Base-by-base conservation (phyloP, 495 filamentous ascomycete genomes). In the Trichoderma parareesei region DNA sequence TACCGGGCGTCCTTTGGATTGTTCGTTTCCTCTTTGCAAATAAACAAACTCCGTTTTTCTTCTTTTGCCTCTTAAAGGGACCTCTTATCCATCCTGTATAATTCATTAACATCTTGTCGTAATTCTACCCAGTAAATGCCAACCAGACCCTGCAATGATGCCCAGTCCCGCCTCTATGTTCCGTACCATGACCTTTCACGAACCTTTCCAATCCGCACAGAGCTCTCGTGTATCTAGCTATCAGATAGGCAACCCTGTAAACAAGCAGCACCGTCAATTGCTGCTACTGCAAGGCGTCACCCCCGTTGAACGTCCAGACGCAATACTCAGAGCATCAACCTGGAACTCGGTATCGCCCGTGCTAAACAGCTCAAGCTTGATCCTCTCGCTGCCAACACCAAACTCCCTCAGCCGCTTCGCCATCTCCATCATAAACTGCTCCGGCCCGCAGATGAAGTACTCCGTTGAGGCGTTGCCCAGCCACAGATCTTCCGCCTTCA, bases 371-470 rank as follows among this genome's bases (percentile, higher is more conserved):
- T 91, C 88, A 69, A 90, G 78, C 69, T 85, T 79, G 33, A 90
- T 79, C 65, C 83, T 80, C 10, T 80, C 81, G 49, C 70, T 71
- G 4, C 67, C 68, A 0, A 90, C 87, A 0, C 87, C 87, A 57
- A 70, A 69, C 0, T 65, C 74, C 55, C 78, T 69, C 65, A 91
- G 75, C 48, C 71, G 73, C 10, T 70, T 66, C 65, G 82, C 69
- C 38, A 81, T 76, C 27, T 82, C 82, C 4, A 75, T 71, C 89
- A 90, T 92, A 77, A 91, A 91, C 6, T 67, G 62, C 46, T 77
- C 78, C 0, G 88, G 88, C 1, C 88, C 89, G 64, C 88, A 91
- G 49, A 90, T 71, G 68, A 82, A 91, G 67, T 90, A 92, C 70
- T 85, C 77, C 0, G 88, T 77, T 55, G 67, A 69, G 3, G 70